Base-by-base conservation (phyloP, 2,329 filamentous ascomycete genomes). In the Xylaria sp. region DNA sequence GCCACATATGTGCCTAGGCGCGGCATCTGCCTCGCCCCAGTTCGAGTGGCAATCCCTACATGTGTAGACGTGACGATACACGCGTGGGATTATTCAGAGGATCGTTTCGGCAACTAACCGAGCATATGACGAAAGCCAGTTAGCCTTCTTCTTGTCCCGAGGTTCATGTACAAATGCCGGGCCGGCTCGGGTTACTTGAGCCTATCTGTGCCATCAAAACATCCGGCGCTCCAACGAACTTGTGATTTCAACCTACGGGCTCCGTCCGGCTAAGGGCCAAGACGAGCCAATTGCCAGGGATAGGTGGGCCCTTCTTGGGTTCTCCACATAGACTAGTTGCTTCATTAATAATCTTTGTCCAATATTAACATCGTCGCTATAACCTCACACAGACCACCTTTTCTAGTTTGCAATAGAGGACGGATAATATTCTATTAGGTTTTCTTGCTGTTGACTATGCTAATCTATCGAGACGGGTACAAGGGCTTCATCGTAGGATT, bases 51-150 rank as follows among this genome's bases (percentile, higher is more conserved):
- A 50, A 23, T 30, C 13, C 12, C 10, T 23, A 46, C 20, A 20
- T 46, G 1, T 20, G 23, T 32, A 55, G 7, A 34, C n/a, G 28
- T 28, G n/a, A 20, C 41, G 60, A 46, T 34, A 57, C 45, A 57
- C n/a, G 20, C 61, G 56, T 57, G 62, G 53, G 60, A 55, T 67
- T 70, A 53, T 68, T 60, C 32, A 68, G 55, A 58, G 53, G 9
- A 43, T 63, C 15, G 25, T 23, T 56, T 65, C 36, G 41, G 56
- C n/a, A 46, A 43, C 39, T 48, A 62, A 10, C 56, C 45, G 43
- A 48, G 52, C 34, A 53, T 36, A 52, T 50, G 56, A 34, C 50
- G 43, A 46, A 50, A 48, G 58, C 30, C 30, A 60, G 34, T 43
- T 58, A 23, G 36, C 52, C 25, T 32, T 50, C 58, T 63, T 52